A percentile compares a stretch with the other conserved stretches of the same genome.
These are phyloP conservation scores for Elaeis oleifera DNA, from an alignment of 202 grass and related monocot genomes.

Conservation along the genomic window DNA sequence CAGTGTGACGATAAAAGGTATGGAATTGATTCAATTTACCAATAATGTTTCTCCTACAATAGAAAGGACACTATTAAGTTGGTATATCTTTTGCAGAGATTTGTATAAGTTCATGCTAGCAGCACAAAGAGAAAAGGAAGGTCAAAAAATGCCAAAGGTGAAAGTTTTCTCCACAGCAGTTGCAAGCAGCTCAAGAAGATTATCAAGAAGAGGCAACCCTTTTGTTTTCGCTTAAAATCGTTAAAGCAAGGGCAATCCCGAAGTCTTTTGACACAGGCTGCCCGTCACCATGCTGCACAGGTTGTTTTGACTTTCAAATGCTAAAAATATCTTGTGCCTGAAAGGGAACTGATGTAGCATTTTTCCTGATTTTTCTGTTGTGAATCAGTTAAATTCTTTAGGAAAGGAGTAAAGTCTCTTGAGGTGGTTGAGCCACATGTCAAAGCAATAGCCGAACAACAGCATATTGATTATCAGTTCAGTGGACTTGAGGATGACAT, in stretches of 20 bases:
- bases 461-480: constrained; percentile 95
- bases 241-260: constrained; percentile 93
- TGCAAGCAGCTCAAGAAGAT: constrained; percentile 89
- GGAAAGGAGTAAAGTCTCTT: constrained; percentile 69
- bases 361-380: constrained; percentile 9
- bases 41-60: neutral
- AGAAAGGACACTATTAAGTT: constrained; percentile 16
- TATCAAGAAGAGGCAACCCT: constrained; percentile 83
- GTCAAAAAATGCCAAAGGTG: constrained; percentile 58
- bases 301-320: constrained; percentile 23
- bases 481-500: constrained; percentile 68
- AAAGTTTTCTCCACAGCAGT: constrained; percentile 47
- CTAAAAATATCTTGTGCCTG: neutral
- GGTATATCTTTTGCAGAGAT: constrained; percentile 51
- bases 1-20: constrained; percentile 98
- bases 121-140: constrained; percentile 57
- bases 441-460: constrained; percentile 66
- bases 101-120: constrained; percentile 70
- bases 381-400: constrained; percentile 78
- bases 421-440: constrained; percentile 90
- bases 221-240: constrained; percentile 84
- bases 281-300: constrained; percentile 92
- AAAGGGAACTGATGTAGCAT: neutral
- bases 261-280: constrained; percentile 96
- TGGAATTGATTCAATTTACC: constrained; percentile 16